Evolutionary conservation across 176 grass and related monocot species (phyloP).

Genomic region (Oryza meridionalis): DNA sequence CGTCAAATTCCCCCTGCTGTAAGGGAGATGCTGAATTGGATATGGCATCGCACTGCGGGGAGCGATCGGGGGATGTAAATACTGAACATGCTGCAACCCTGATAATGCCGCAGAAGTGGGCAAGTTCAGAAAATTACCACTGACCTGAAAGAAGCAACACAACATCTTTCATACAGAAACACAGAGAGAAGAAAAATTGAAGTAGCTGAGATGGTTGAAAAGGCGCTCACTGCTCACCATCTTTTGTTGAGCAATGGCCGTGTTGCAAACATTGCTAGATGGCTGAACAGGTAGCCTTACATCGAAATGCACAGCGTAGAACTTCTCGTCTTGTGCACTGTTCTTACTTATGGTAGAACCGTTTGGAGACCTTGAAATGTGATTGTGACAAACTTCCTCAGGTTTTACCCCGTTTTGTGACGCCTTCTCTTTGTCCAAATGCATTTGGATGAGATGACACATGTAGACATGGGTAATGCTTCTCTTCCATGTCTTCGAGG

Average conservation of each 20-base stretch:
- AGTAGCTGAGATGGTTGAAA: neutral
- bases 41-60: neutral
- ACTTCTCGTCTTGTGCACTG: constrained; percentile 5
- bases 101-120: constrained; percentile 1
- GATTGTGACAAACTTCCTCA: neutral
- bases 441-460: constrained; percentile 60
- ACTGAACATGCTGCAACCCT: constrained; percentile 43
- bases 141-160: constrained; percentile 41
- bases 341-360: constrained; percentile 16
- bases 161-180: neutral
- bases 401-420: constrained; percentile 36
- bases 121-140: constrained; percentile 25
- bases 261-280: neutral
- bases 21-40: constrained; percentile 41
- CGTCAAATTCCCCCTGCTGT: constrained; percentile 22
- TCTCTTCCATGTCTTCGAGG: constrained; percentile 46
- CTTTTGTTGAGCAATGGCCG: constrained; percentile 18
- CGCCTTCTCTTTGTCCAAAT: constrained; percentile 54
- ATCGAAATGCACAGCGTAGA: constrained; percentile 6
- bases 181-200: neutral
- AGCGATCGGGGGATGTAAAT: constrained; percentile 43
- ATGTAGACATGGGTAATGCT: constrained; percentile 65
- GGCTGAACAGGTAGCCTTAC: constrained; percentile 7
- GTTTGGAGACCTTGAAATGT: neutral
- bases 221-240: constrained; percentile 28